Percentiles rank a stretch among this genome's conserved stretches.
Evolutionary conservation across 495 filamentous ascomycete genomes (phyloP).

Genomic region (Bacidia gigantensis): DNA sequence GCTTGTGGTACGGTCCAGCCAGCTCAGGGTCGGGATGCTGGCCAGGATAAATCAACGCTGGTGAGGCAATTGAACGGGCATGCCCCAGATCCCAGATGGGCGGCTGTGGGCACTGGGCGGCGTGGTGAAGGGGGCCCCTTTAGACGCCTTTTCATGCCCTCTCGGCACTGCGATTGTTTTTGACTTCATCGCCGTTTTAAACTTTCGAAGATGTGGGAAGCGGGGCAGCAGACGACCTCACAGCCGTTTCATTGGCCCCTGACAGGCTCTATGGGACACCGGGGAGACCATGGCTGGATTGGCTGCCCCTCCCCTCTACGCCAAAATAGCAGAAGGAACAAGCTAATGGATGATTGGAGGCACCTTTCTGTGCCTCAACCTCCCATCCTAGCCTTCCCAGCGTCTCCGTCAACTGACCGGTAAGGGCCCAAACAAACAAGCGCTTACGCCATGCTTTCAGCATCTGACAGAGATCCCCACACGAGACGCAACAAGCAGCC

Average conservation of each 20-base stretch:
- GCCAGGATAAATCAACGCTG: not conserved
- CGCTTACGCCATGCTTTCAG: not conserved
- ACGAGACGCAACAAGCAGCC: not conserved
- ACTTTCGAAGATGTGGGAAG: not conserved
- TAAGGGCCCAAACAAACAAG: not conserved
- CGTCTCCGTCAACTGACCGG: not conserved
- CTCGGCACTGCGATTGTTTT: constrained; percentile 2
- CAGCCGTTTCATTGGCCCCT: not conserved
- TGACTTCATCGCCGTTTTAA: not conserved
- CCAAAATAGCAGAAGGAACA: not conserved
- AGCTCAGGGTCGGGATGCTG: not conserved
- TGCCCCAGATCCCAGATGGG: not conserved
- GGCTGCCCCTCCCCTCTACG: not conserved
- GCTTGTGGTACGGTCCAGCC: not conserved
- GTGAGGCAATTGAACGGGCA: not conserved
- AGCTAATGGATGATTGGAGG: not conserved
- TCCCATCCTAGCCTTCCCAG: no score
- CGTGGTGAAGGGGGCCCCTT: not conserved
- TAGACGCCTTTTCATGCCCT: constrained; percentile 2
- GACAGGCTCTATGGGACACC: no score
- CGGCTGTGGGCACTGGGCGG: not conserved
- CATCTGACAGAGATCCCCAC: not conserved
- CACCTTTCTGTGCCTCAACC: not conserved
- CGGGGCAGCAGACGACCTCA: not conserved
- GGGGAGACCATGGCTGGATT: not conserved